Evolutionary conservation across 2,329 filamentous ascomycete genomes (phyloP).

Genomic region (Ceratocystis colombiana): DNA sequence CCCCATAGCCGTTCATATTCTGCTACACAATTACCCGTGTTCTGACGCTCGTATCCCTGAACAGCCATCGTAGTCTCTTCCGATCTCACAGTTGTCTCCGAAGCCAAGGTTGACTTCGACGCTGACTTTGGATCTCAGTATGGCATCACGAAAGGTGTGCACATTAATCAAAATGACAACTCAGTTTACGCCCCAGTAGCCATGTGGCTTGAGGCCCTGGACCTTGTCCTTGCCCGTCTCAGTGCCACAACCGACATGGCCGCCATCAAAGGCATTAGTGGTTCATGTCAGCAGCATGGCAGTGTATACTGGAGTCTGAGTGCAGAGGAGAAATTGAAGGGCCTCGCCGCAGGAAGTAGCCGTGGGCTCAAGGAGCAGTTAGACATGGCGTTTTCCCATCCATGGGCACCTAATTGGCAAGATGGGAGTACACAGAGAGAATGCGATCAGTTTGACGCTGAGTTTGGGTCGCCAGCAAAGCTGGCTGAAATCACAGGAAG

Average conservation of each 20-base stretch:
- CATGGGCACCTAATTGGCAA: constrained; percentile 93
- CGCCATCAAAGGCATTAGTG: constrained; percentile 70
- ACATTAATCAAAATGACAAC: constrained; percentile 67
- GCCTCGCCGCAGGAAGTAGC: constrained; percentile 43
- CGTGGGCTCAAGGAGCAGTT: constrained; percentile 64
- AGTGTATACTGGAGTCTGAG: constrained; percentile 82
- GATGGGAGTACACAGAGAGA: constrained; percentile 89
- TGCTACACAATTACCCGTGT: not conserved
- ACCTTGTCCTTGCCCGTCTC: constrained; percentile 69
- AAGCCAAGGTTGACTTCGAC: constrained; percentile 94
- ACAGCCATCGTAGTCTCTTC: constrained; percentile 74
- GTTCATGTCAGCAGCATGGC: constrained; percentile 93
- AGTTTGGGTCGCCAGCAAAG: constrained; percentile 54
- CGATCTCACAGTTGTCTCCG: constrained; percentile 65
- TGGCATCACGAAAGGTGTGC: constrained; percentile 77
- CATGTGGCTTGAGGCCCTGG: constrained; percentile 88
- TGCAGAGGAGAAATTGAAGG: constrained; percentile 54
- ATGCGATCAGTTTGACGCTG: constrained; percentile 75
- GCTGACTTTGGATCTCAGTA: constrained; percentile 64
- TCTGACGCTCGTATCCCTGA: constrained; percentile 3
- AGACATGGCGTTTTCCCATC: constrained; percentile 62
- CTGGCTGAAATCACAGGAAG: constrained; percentile 79
- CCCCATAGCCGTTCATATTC: too few species aligned
- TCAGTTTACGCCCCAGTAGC: constrained; percentile 90
- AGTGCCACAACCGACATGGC: constrained; percentile 55